These are phyloP conservation scores for Candida tunisiensis DNA, from an alignment of 1,139 yeast genomes.

Conservation along the genomic window DNA sequence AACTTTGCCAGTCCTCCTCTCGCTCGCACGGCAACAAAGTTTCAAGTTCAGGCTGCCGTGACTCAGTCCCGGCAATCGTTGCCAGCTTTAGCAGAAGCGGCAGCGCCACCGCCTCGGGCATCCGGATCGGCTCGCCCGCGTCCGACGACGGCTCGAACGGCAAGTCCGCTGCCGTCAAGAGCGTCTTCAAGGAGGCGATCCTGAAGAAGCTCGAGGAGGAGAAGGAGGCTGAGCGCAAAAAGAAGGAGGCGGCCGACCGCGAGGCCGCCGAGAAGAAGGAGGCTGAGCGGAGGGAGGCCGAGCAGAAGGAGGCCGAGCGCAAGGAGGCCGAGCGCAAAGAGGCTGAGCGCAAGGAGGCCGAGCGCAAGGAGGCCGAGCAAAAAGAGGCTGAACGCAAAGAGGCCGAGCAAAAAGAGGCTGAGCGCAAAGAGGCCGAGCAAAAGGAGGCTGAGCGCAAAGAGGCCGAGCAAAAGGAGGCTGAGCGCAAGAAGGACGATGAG, in stretches of 20 bases:
- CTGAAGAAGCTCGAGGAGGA: slow-evolving; percentile 4
- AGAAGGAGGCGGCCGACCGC: slow-evolving; percentile 3
- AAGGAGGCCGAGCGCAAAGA: slow-evolving; percentile 5
- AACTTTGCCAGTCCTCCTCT: no score
- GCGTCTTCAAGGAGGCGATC: slow-evolving; percentile 11
- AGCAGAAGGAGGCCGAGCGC: slow-evolving; percentile 3
- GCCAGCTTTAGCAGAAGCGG: not conserved
- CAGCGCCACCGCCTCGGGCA: slow-evolving; percentile 3
- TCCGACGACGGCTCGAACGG: slow-evolving; percentile 3
- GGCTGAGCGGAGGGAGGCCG: slow-evolving; percentile 2
- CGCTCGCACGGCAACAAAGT: no score
- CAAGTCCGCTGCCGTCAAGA: slow-evolving; percentile 7
- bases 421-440: slow-evolving; percentile 5
- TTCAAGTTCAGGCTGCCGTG: no score
- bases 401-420: slow-evolving; percentile 5
- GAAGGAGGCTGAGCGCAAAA: slow-evolving; percentile 3
- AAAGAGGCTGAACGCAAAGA: slow-evolving; percentile 5
- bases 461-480: slow-evolving; percentile 6
- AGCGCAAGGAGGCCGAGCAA: slow-evolving; percentile 7
- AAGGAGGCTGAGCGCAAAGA: slow-evolving; percentile 4
- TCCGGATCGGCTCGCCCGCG: slow-evolving; percentile 3
- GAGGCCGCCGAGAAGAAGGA: slow-evolving; percentile 2
- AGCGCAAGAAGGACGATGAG: slow-evolving; percentile 5
- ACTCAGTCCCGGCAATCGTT: no score
- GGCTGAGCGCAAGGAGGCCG: slow-evolving; percentile 5